phyloP scores from a whole-genome alignment of 2,329 filamentous ascomycete genomes.

The Fusarium palustre region DNA sequence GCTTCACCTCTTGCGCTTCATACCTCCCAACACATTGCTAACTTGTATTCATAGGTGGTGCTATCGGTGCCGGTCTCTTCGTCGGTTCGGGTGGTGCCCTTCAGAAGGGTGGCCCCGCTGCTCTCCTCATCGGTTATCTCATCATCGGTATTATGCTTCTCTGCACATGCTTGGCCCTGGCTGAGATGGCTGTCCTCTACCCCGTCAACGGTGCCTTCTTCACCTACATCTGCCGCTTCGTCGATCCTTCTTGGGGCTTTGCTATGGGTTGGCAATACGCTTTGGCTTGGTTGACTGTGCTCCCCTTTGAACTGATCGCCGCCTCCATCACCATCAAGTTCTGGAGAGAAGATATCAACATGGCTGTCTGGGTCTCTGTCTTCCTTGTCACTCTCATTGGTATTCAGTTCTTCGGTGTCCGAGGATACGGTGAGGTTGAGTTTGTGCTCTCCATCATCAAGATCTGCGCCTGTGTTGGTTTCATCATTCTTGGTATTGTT shows the following conservation, averaged over 20 bases:
- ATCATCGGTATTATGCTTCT: conserved; percentile 42
- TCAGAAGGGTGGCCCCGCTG: conserved; percentile 78
- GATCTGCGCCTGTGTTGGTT: conserved; percentile 71
- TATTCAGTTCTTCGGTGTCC: conserved; percentile 90
- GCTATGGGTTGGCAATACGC: conserved; percentile 97
- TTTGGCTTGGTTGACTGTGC: conserved; percentile 84
- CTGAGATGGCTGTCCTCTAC: conserved; percentile 90
- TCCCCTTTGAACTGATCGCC: conserved; percentile 88
- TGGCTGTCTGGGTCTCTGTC: conserved; percentile 82
- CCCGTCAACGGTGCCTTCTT: conserved; percentile 94
- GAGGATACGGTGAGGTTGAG: conserved; percentile 89
- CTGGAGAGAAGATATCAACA: conserved; percentile 75
- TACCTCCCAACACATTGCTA: conserved; percentile 1
- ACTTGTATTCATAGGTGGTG: conserved; percentile 35
- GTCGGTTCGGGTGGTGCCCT: conserved; percentile 83
- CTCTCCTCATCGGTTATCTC: conserved; percentile 80
- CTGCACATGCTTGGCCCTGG: conserved; percentile 84
- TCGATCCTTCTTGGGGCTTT: conserved; percentile 95
- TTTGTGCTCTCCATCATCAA: conserved; percentile 90
- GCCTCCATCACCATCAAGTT: conserved; percentile 86
- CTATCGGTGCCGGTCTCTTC: conserved; percentile 81
- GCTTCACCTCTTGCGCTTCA: neutral
- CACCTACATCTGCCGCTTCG: conserved; percentile 88
- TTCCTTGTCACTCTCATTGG: conserved; percentile 80
- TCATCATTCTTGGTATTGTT: conserved; percentile 83